Percentiles rank a stretch among this genome's conserved stretches.
Conservation (phyloP, 345 rosid species). For the Hypericum androsaemum region DNA sequence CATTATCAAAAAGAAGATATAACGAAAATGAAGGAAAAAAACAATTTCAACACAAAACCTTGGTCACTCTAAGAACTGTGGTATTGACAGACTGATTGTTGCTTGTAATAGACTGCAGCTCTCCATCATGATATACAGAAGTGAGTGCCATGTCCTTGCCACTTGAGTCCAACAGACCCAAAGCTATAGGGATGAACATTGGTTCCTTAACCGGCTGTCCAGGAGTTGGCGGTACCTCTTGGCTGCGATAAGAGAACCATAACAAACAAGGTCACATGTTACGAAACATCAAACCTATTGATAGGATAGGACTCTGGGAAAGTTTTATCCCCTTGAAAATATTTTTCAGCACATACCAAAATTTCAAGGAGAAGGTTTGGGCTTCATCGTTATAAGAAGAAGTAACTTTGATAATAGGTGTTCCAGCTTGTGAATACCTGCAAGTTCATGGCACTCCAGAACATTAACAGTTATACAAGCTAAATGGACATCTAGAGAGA, state of each 20-base stretch:
- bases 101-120: constrained; percentile 36
- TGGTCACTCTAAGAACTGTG: constrained; percentile 74
- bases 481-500: background rate
- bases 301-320: constrained; percentile 1
- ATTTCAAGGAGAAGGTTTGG: constrained; percentile 69
- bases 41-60: constrained; percentile 38
- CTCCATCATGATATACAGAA: constrained; percentile 61
- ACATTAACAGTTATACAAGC: constrained; percentile 8
- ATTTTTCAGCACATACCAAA: constrained; percentile 39
- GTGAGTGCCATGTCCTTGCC: constrained; percentile 76
- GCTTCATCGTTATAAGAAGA: constrained; percentile 70
- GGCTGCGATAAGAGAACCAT: constrained; percentile 37
- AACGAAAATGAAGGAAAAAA: background rate
- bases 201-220: constrained; percentile 88
- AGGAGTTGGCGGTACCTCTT: constrained; percentile 77
- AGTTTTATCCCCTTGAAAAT: background rate
- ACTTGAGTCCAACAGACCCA: constrained; percentile 64
- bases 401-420: constrained; percentile 69
- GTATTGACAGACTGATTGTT: constrained; percentile 34
- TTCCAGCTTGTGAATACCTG: constrained; percentile 99
- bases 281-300: too few relatives aligned
- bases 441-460: constrained; percentile 8
- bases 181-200: constrained; percentile 74
- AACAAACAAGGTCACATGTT: constrained; percentile 4
- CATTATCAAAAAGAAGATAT: background rate